Evolutionary conservation across 2,329 filamentous ascomycete genomes (phyloP).

Genomic region (Colletotrichum sp.): DNA sequence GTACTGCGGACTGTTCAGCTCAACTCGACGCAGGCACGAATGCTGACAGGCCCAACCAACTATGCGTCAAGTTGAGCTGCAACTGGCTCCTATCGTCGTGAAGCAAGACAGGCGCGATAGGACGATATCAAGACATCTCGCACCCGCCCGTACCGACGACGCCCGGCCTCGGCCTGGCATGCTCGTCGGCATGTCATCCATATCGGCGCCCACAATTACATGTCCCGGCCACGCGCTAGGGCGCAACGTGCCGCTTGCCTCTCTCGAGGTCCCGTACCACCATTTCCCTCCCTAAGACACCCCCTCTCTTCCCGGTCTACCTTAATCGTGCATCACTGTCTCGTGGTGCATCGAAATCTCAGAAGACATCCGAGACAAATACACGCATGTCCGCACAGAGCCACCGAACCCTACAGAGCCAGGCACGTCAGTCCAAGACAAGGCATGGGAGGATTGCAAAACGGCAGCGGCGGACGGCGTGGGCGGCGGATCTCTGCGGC

Average conservation of each 20-base stretch:
- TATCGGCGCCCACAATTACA: background rate
- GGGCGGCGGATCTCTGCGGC: background rate
- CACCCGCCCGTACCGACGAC: background rate
- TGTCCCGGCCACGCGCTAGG: constrained; percentile 7
- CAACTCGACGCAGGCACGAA: background rate
- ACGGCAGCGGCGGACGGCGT: background rate
- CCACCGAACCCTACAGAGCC: background rate
- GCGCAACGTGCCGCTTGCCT: constrained; percentile 15
- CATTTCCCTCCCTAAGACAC: background rate
- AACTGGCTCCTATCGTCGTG: background rate
- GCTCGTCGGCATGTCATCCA: background rate
- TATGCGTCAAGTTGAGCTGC: background rate
- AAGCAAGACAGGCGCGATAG: background rate
- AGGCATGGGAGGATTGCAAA: background rate
- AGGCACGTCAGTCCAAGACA: background rate
- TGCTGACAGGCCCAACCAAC: background rate
- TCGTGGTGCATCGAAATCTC: background rate
- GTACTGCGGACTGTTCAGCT: background rate
- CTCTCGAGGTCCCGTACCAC: background rate
- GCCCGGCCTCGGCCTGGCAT: background rate
- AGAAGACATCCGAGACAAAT: constrained; percentile 2
- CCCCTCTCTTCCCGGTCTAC: background rate
- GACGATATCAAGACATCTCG: background rate
- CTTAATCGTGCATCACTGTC: constrained; percentile 5
- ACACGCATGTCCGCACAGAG: background rate